Evolutionary conservation across 257 asterid species (phyloP), one percentile per base, ranked within the genome.

Genomic region (Fraxinus quadrangulata): DNA sequence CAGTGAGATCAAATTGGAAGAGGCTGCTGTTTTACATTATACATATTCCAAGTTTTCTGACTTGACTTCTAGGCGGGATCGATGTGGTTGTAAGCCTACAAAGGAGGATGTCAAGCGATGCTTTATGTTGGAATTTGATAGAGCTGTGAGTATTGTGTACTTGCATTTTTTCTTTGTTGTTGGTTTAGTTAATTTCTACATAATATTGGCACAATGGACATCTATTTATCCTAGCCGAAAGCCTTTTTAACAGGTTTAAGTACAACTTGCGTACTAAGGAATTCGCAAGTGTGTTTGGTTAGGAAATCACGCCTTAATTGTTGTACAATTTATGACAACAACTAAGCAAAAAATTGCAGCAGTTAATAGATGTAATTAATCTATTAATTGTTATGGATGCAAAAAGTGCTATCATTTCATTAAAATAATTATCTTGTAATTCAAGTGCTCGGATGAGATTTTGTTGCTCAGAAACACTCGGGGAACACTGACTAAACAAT

Each of bases 41-140:
- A 87, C 98, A 80, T 92, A 93, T 81, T 51, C 97, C 74, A 93
- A 86, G 83, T 93, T 91, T 83, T 88, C 96, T 31, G 96, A 93
- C 88, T 83, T 89, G 85, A 91, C 94, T 51, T 91, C 97, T 71
- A 87, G 96, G 83, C 87, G 94, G 74, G 93, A 91, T 80, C 90
- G 96, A 54, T 93, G 97, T 84, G 91, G 90, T 72, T 94, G 98
- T 78, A 94, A 90, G 86, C 98, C 96, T 73, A 94, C 95, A 6
- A 88, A 86, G 75, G 96, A 93, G 59, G 96, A 88, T 71, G 91
- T 87, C 72, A 83, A 93, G 77, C 85, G 93, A 78, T 91, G 98
- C 84, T 86, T 93, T 82, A 88, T 93, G 92, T 59, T 93, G 86
- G 94, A 89, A 75, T 91, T 93, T 72, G 97, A 93, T 83, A 91